Conservation (phyloP, 2,329 filamentous ascomycete species). For the Claviceps arundinis region DNA sequence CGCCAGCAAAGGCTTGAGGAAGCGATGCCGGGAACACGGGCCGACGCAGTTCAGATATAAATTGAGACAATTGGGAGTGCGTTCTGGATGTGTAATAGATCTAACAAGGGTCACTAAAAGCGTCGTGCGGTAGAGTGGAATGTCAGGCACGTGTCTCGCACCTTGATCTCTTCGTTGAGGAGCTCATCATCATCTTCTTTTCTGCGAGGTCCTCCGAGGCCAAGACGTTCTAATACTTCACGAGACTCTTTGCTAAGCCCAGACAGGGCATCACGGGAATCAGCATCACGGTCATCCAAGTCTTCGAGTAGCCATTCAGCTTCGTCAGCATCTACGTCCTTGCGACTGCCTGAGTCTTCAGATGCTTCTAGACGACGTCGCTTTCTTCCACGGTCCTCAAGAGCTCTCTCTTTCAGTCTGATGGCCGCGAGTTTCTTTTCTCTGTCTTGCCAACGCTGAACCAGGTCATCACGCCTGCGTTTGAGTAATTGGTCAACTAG, state of each 20-base stretch:
- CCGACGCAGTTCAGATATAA: slow-evolving; percentile 67
- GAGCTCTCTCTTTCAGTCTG: slow-evolving; percentile 47
- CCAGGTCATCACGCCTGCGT: slow-evolving; percentile 53
- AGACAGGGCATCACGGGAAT: slow-evolving; percentile 27
- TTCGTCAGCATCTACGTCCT: slow-evolving; percentile 37
- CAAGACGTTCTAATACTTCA: slow-evolving; percentile 56
- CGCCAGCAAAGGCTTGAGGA: slow-evolving; percentile 26
- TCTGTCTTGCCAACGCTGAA: slow-evolving; percentile 55
- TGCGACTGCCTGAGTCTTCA: slow-evolving; percentile 5
- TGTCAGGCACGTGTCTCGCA: slow-evolving; percentile 16
- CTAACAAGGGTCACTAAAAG: slow-evolving; percentile 25
- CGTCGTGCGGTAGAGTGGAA: slow-evolving; percentile 5
- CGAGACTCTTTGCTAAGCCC: slow-evolving; percentile 63
- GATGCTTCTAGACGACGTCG: slow-evolving; percentile 30
- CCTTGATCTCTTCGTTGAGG: slow-evolving; percentile 55
- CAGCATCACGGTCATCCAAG: slow-evolving; percentile 34
- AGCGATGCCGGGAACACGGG: slow-evolving; percentile 66
- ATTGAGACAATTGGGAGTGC: slow-evolving; percentile 83
- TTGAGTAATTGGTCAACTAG: slow-evolving; percentile 64
- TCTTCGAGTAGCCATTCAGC: slow-evolving; percentile 65
- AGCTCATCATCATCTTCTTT: slow-evolving; percentile 29
- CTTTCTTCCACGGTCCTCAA: slow-evolving; percentile 37
- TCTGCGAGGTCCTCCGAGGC: slow-evolving; percentile 25
- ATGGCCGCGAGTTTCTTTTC: slow-evolving; percentile 57
- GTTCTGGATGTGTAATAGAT: slow-evolving; percentile 89